phyloP scores from a whole-genome alignment of 78 protist genomes.

The Dictyostelium discoideum region DNA sequence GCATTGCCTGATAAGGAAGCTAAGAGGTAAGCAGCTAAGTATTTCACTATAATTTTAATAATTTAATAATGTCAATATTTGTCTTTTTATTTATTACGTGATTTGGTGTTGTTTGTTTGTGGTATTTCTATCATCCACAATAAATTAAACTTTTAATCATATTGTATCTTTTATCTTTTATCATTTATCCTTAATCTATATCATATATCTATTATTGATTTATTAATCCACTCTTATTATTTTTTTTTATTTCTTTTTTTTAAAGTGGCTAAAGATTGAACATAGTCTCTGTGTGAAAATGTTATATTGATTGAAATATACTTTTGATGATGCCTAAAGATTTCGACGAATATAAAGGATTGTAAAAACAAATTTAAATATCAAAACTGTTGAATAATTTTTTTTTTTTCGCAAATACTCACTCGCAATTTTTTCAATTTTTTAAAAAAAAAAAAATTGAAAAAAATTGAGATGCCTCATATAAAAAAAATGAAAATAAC shows the following conservation, averaged over 20 bases:
- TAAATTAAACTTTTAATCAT: too few species aligned
- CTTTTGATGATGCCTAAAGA: constrained; percentile 8
- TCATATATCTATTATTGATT: background rate
- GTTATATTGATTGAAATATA: background rate
- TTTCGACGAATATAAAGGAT: constrained; percentile 5
- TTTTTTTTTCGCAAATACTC: background rate
- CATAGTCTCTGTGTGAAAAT: background rate
- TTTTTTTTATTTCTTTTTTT: too few species aligned
- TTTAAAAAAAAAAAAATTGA: background rate
- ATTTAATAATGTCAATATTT: background rate
- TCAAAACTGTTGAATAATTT: background rate
- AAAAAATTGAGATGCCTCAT: background rate
- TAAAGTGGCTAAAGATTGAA: background rate
- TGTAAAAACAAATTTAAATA: background rate
- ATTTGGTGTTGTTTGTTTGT: too few species aligned
- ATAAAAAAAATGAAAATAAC: background rate
- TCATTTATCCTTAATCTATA: background rate
- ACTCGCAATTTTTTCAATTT: background rate
- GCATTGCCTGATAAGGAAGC: constrained; percentile 84
- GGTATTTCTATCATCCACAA: too few species aligned
- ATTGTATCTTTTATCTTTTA: background rate
- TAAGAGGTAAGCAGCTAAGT: constrained; percentile 83
- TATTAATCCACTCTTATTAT: too few species aligned
- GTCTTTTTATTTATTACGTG: background rate
- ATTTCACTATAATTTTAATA: constrained; percentile 30